Evolutionary conservation across 768 basidiomycete species (phyloP).

Genomic region (Ramaria sp.): DNA sequence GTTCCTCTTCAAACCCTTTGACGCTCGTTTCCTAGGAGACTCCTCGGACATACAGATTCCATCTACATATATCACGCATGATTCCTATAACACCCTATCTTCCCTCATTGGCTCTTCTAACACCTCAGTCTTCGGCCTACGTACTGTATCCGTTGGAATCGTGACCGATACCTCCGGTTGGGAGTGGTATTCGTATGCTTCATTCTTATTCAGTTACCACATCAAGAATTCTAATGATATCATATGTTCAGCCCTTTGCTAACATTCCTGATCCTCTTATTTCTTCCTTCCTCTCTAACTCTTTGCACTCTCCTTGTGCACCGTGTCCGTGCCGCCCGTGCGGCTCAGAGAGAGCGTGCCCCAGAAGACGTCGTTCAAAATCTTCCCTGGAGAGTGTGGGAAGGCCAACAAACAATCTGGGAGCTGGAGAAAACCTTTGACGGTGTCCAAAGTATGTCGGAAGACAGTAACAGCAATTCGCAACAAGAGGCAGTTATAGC

Average conservation of each 20-base stretch:
- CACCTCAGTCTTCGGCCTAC: slow-evolving; percentile 67
- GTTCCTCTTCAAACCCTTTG: background rate
- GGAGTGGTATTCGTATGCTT: slow-evolving; percentile 85
- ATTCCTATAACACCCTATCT: slow-evolving; percentile 63
- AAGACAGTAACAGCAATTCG: background rate
- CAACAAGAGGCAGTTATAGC: background rate
- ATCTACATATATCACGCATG: slow-evolving; percentile 79
- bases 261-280: slow-evolving; percentile 77
- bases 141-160: slow-evolving; percentile 65
- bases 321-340: slow-evolving; percentile 72
- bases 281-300: slow-evolving; percentile 84
- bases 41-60: slow-evolving; percentile 76
- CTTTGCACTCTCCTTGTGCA: slow-evolving; percentile 85
- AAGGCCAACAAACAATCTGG: slow-evolving; percentile 48
- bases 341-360: slow-evolving; percentile 74
- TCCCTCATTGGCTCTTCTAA: slow-evolving; percentile 64
- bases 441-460: background rate
- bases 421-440: slow-evolving; percentile 8
- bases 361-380: slow-evolving; percentile 69
- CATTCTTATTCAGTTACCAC: slow-evolving; percentile 1
- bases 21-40: slow-evolving; percentile 43
- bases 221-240: slow-evolving; percentile 10
- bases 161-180: slow-evolving; percentile 73
- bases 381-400: slow-evolving; percentile 79
- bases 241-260: slow-evolving; percentile 53